phyloP scores from a whole-genome alignment of 2,329 filamentous ascomycete genomes.

The Diaporthe vaccinii region DNA sequence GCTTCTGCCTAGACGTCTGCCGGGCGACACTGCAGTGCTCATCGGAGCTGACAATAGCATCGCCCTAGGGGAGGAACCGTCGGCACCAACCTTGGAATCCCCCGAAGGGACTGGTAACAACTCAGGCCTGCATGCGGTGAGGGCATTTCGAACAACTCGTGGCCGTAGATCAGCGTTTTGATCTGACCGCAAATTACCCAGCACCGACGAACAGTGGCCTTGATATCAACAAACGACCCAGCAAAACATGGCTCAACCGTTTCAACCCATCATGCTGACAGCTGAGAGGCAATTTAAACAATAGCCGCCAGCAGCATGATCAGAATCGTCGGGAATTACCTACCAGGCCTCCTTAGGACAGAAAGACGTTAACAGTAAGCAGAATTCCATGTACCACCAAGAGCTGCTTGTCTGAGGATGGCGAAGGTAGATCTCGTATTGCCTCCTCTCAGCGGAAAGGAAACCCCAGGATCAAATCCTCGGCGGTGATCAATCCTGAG shows the following conservation, averaged over 20 bases:
- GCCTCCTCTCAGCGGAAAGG: neutral
- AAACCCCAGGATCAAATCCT: neutral
- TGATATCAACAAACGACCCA: neutral
- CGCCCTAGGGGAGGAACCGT: neutral
- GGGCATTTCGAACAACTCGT: neutral
- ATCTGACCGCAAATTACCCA: neutral
- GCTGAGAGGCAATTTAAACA: neutral
- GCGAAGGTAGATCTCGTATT: neutral
- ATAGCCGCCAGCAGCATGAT: neutral
- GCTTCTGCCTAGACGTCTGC: neutral
- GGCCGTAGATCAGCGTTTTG: neutral
- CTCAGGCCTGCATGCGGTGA: conserved; percentile 1
- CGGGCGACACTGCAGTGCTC: conserved; percentile 7
- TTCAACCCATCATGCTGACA: neutral
- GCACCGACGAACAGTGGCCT: neutral
- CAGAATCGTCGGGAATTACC: neutral
- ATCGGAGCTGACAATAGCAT: neutral
- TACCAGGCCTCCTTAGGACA: neutral
- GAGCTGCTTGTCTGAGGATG: neutral
- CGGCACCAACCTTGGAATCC: no score
- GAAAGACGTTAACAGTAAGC: neutral
- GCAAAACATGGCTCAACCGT: neutral
- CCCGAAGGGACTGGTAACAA: neutral
- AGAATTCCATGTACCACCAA: neutral
- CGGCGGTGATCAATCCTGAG: neutral